Conservation (phyloP, 2,329 filamentous ascomycete species). For the Fusarium longipes region DNA sequence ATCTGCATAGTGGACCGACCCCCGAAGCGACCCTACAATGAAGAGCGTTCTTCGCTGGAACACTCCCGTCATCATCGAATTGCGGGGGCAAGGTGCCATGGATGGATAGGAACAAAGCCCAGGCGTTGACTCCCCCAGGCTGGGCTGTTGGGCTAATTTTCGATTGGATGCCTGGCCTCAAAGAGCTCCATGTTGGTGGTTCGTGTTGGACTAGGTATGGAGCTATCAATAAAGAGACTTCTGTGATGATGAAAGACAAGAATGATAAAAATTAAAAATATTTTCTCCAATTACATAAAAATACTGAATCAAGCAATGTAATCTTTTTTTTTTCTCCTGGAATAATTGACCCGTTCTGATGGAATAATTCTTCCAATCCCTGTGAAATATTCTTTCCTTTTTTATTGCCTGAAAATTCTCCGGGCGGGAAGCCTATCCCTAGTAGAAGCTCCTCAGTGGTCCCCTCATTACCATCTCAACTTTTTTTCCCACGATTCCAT, state of each 20-base stretch:
- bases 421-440: neutral
- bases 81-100: constrained; percentile 1
- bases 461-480: constrained; percentile 4
- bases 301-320: no score
- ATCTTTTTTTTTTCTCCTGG: no score
- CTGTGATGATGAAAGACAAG: no score
- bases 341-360: no score
- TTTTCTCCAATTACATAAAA: no score
- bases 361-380: neutral
- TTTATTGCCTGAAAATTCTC: neutral
- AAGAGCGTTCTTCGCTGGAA: neutral
- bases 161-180: no score
- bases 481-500: neutral
- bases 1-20: constrained; percentile 2
- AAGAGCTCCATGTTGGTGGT: no score
- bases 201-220: no score
- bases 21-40: neutral
- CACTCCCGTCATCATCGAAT: neutral
- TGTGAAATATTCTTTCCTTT: neutral
- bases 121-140: neutral
- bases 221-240: no score
- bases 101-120: neutral
- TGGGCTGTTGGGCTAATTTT: neutral
- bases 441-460: neutral
- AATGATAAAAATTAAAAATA: no score